Base-by-base conservation (phyloP, 306 rosid genomes). In the Prunus mira region DNA sequence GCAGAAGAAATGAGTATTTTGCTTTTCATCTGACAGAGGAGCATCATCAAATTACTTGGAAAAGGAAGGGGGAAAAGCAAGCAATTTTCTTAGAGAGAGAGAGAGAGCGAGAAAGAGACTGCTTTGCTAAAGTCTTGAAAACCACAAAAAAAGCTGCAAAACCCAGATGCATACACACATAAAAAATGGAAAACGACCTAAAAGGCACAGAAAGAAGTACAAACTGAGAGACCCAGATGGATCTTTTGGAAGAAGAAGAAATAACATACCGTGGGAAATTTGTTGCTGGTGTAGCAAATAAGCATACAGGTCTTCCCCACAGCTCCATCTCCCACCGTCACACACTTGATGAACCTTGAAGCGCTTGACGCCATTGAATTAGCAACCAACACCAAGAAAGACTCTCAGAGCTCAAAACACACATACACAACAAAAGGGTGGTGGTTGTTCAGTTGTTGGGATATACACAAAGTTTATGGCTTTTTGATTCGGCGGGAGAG, bases 271-370 rank as follows among this genome's bases (percentile, higher is more conserved):
- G 96, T 93, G 66, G 98, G 98, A 60, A 93, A 93, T 75, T 87
- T 93, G 86, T 93, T 90, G 75, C 93, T 93, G n/a, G 98, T 90
- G 46, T 93, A 93, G 88, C 96, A 93, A 46, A 93, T 93, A 15
- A 93, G 98, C 98, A 93, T 93, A 85, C 94, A 90, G 56, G 98
- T 93, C 82, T 93, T 93, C 38, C 98, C 98, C 11, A 93, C 96
- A 72, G 96, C 96, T 32, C 98, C 98, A 71, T 93, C 98, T 72
- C 98, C 98, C 15, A 93, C 96, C 0, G 96, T 93, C 22, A 93
- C 98, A 71, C 98, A 93, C 81, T 93, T 93, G 82, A 93, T 90
- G 89, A 93, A 93, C 91, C 85, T 89, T 43, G 97, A 93, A 80
- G 87, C 96, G 76, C 85, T 87, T 46, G 97, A 80, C 73, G 96